Evolutionary conservation across 169 alveolate species (phyloP).

Genomic region (Babesia microti): DNA sequence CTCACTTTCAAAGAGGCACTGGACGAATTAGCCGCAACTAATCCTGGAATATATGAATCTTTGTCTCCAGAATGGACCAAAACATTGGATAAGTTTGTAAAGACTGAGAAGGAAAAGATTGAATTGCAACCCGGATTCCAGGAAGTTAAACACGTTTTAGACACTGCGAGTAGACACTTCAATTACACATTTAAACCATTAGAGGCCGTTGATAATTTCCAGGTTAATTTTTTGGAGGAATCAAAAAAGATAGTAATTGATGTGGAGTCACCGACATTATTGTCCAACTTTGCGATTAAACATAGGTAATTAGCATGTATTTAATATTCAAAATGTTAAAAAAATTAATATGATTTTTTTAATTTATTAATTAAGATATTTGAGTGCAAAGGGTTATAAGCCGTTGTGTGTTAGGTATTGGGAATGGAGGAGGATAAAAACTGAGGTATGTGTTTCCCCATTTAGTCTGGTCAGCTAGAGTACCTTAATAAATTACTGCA

Average conservation of each 20-base stretch:
- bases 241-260: conserved; percentile 17
- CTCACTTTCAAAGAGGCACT: conserved; percentile 38
- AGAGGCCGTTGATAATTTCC: conserved; percentile 24
- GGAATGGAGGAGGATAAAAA: conserved; percentile 47
- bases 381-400: conserved; percentile 30
- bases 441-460: conserved; percentile 19
- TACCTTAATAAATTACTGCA: conserved; percentile 26
- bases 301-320: conserved; percentile 7
- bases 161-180: conserved; percentile 11
- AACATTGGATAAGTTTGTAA: conserved; percentile 3
- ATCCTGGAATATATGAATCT: too few species aligned
- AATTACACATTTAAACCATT: conserved; percentile 8
- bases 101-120: conserved; percentile 14
- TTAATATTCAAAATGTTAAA: neutral
- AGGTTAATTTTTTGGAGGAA: conserved; percentile 29
- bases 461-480: conserved; percentile 36
- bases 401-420: conserved; percentile 39
- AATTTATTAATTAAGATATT: conserved; percentile 9
- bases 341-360: neutral
- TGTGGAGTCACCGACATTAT: conserved; percentile 19
- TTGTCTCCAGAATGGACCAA: conserved; percentile 3
- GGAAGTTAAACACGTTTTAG: conserved; percentile 30
- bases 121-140: conserved; percentile 22
- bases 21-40: conserved; percentile 20
- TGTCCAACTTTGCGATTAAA: conserved; percentile 15